Conservation (phyloP, 768 basidiomycete species). For the Sporobolomyces phaffii region DNA sequence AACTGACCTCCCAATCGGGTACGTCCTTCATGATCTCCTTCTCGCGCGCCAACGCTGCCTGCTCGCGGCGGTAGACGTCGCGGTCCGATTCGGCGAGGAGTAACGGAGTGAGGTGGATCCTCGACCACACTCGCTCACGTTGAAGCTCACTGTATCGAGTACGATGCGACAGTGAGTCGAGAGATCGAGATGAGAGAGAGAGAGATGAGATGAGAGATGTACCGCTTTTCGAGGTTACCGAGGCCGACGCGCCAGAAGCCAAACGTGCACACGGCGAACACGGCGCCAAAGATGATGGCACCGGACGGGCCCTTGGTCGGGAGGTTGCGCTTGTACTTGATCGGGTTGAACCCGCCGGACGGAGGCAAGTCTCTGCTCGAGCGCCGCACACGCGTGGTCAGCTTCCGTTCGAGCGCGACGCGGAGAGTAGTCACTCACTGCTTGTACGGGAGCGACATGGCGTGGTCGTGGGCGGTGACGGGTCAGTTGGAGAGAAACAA, state of each 20-base stretch:
- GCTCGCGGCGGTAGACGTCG: conserved; percentile 71
- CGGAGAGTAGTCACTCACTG: not conserved
- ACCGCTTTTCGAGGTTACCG: conserved; percentile 91
- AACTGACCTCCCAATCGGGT: conserved; percentile 86
- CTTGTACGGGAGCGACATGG: conserved; percentile 22
- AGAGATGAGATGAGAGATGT: conserved; percentile 47
- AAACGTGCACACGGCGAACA: conserved; percentile 74
- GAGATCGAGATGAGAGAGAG: not conserved
- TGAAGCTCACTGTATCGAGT: conserved; percentile 68
- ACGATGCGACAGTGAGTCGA: not conserved
- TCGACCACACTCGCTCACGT: conserved; percentile 89
- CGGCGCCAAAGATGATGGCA: conserved; percentile 74
- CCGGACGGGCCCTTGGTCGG: conserved; percentile 58
- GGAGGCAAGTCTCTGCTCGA: conserved; percentile 96
- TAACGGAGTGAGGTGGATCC: conserved; percentile 86
- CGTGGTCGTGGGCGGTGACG: not conserved
- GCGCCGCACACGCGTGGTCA: not conserved
- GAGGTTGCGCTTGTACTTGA: conserved; percentile 94
- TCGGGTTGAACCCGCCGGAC: conserved; percentile 77
- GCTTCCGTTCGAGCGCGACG: not conserved
- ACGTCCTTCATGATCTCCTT: conserved; percentile 92
- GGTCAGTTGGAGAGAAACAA: not conserved
- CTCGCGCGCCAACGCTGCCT: conserved; percentile 72
- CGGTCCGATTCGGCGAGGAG: conserved; percentile 91
- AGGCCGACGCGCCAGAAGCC: conserved; percentile 86